phyloP scores from a whole-genome alignment of 2,329 filamentous ascomycete species.

The Fusarium subglutinans region DNA sequence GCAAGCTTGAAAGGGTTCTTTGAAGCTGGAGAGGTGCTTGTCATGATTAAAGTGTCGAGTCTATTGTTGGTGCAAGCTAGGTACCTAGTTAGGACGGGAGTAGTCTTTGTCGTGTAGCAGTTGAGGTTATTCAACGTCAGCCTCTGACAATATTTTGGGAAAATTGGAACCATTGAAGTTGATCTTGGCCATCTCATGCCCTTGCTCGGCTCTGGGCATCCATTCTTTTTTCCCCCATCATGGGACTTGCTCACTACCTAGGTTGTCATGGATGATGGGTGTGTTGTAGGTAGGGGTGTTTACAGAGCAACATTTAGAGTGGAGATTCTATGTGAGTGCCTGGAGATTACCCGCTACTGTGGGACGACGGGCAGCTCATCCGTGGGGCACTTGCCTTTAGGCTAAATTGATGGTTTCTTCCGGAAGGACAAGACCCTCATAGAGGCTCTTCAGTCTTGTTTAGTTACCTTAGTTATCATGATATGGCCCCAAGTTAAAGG shows the following conservation, averaged over 20 bases:
- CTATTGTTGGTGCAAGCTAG: slow-evolving; percentile 31
- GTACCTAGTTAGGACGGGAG: not conserved
- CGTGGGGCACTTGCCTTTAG: slow-evolving; percentile 28
- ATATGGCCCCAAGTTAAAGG: slow-evolving; percentile 3
- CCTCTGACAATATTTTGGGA: not conserved
- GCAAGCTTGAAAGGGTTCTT: slow-evolving; percentile 12
- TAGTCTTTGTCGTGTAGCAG: slow-evolving; percentile 19
- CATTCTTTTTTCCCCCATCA: slow-evolving; percentile 12
- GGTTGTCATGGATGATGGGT: not conserved
- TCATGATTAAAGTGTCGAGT: slow-evolving; percentile 7
- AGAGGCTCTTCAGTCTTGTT: not conserved
- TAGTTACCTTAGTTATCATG: slow-evolving; percentile 23
- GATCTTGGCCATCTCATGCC: slow-evolving; percentile 17
- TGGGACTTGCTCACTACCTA: slow-evolving; percentile 19
- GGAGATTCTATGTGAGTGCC: slow-evolving; percentile 13
- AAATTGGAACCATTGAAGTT: not conserved
- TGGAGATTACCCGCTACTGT: slow-evolving; percentile 40
- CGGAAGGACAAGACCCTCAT: not conserved
- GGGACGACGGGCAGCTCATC: slow-evolving; percentile 35
- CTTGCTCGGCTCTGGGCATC: not conserved
- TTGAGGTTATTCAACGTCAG: not conserved
- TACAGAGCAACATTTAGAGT: slow-evolving; percentile 14
- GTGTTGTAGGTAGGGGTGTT: not conserved
- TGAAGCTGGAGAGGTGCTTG: slow-evolving; percentile 9
- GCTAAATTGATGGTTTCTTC: slow-evolving; percentile 37